Percentiles rank a stretch among this genome's conserved stretches.
phyloP scores from a whole-genome alignment of 176 grass and related monocot species.

The barley (Hordeum vulgare) region MorexV3_pseudomolecules_assembly NC_058520.1:558810594-558811093 shows the following conservation, averaged over 20 bases:
- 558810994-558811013: slow-evolving; percentile 47
- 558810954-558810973: background rate
- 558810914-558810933: background rate
- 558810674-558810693: slow-evolving; percentile 25
- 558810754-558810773: slow-evolving; percentile 37
- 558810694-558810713: slow-evolving; percentile 21
- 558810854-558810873: background rate
- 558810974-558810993: background rate
- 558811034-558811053: slow-evolving; percentile 26
- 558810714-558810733: slow-evolving; percentile 29
- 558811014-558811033: background rate
- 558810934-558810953: slow-evolving; percentile 12
- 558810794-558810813: slow-evolving; percentile 37
- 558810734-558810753: slow-evolving; percentile 46
- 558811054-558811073: slow-evolving; percentile 33
- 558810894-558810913: background rate
- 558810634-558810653: slow-evolving; percentile 34
- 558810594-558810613: slow-evolving; percentile 22
- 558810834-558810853: slow-evolving; percentile 8
- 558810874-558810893: slow-evolving; percentile 19
- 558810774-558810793: slow-evolving; percentile 42
- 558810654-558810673: slow-evolving; percentile 39
- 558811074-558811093: slow-evolving; percentile 25
- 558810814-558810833: slow-evolving; percentile 17
- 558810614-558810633: slow-evolving; percentile 43